phyloP scores from a whole-genome alignment of 2,329 filamentous ascomycete genomes.

The Pyricularia sp. region DNA sequence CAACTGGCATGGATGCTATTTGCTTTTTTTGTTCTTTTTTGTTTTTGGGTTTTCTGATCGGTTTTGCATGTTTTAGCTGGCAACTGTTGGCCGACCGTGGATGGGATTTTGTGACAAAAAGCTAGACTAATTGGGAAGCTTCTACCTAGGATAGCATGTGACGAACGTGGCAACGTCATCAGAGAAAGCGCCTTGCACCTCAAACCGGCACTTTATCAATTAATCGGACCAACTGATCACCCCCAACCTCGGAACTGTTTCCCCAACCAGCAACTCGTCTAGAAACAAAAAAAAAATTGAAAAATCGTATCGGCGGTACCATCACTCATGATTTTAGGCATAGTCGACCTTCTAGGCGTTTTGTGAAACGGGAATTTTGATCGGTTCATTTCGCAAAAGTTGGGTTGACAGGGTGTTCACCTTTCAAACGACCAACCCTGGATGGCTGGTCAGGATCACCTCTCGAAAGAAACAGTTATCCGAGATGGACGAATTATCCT shows the following conservation, averaged over 20 bases:
- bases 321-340: background rate
- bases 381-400: background rate
- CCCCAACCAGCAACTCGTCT: background rate
- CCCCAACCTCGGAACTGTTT: background rate
- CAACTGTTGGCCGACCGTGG: background rate
- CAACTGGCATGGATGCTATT: background rate
- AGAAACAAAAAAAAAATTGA: background rate
- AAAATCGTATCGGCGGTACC: background rate
- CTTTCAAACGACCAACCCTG: background rate
- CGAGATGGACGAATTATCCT: conserved; percentile 30
- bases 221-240: background rate
- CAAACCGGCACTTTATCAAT: background rate
- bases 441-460: background rate
- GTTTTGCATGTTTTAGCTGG: background rate
- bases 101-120: background rate
- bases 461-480: background rate
- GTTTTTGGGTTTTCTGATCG: background rate
- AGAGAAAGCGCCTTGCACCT: background rate
- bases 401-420: background rate
- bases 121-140: background rate
- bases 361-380: background rate
- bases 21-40: too few species aligned
- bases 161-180: background rate
- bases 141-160: background rate
- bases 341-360: background rate